A percentile compares a stretch with the other conserved stretches of the same genome.
Evolutionary conservation across 495 filamentous ascomycete species (phyloP).

Genomic region (Podospora sp.): DNA sequence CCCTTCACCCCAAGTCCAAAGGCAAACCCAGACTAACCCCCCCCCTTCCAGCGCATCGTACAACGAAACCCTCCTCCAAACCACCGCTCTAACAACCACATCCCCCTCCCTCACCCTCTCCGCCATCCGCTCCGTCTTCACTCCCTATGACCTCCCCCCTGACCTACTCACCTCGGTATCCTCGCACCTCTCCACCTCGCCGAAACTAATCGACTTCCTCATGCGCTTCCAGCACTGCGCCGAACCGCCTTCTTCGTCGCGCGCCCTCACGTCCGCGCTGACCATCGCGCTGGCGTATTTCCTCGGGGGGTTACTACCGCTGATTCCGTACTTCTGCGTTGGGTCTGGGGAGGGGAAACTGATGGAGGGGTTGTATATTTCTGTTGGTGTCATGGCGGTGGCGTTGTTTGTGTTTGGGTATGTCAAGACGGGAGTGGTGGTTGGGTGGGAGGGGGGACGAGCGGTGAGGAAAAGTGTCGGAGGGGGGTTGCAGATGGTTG

Average conservation of each 20-base stretch:
- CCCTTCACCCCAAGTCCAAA: neutral
- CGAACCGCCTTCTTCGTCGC: conserved; percentile 42
- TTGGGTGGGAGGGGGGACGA: conserved; percentile 33
- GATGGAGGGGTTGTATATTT: conserved; percentile 48
- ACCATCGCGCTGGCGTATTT: conserved; percentile 57
- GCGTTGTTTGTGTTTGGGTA: conserved; percentile 56
- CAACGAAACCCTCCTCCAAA: conserved; percentile 18
- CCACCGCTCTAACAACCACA: conserved; percentile 8
- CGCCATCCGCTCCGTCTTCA: conserved; percentile 8
- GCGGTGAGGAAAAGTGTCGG: conserved; percentile 30
- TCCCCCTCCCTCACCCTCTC: neutral
- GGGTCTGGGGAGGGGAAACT: neutral
- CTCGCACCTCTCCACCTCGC: conserved; percentile 33
- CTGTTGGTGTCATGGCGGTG: conserved; percentile 54
- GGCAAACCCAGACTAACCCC: neutral
- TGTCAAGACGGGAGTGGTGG: conserved; percentile 48
- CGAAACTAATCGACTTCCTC: conserved; percentile 44
- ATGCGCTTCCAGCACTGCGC: conserved; percentile 56
- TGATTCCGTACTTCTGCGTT: conserved; percentile 58
- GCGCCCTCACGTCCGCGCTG: conserved; percentile 50
- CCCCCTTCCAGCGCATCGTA: conserved; percentile 28
- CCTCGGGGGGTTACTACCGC: conserved; percentile 56
- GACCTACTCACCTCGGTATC: conserved; percentile 41
- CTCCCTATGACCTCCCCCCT: conserved; percentile 7
- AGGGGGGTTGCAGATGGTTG: conserved; percentile 46